These are phyloP conservation scores for Tagetes erecta DNA, from an alignment of 129 eudicot genomes.

Conservation along the genomic window DNA sequence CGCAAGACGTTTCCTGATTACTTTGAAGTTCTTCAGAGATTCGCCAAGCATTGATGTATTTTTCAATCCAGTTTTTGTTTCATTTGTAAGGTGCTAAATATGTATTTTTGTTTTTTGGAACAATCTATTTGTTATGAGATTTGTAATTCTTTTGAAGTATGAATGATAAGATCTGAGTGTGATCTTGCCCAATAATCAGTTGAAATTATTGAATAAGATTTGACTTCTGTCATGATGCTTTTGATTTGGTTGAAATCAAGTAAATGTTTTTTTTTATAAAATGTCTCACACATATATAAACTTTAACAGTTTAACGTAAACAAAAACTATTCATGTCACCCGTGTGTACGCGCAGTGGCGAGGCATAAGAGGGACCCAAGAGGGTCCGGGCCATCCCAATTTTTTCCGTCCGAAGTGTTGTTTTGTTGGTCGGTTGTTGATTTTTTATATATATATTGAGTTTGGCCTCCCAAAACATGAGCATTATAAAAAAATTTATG, in stretches of 20 bases:
- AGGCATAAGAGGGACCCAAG: no score
- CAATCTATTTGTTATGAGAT: constrained; percentile 11
- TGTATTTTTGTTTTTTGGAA: constrained; percentile 31
- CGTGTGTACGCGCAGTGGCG: no score
- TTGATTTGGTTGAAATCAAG: background rate
- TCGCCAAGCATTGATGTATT: constrained; percentile 51
- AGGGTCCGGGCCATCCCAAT: no score
- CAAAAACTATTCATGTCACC: no score
- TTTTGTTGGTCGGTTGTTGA: no score
- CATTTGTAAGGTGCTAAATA: constrained; percentile 25
- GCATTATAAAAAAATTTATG: no score
- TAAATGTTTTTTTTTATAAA: background rate
- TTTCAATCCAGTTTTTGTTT: constrained; percentile 19
- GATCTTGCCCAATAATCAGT: constrained; percentile 8
- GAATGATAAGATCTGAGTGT: constrained; percentile 23
- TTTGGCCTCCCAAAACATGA: no score
- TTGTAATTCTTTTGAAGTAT: constrained; percentile 10
- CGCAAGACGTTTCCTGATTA: constrained; percentile 93
- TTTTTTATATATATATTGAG: no score
- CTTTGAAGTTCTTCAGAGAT: constrained; percentile 81
- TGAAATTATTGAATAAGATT: background rate
- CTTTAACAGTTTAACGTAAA: no score
- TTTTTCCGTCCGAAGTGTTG: no score
- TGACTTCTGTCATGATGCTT: background rate
- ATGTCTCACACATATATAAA: no score